Evolutionary conservation across 768 basidiomycete species (phyloP), one percentile per base, ranked within the genome.

Genomic region (Pholiota conissans): DNA sequence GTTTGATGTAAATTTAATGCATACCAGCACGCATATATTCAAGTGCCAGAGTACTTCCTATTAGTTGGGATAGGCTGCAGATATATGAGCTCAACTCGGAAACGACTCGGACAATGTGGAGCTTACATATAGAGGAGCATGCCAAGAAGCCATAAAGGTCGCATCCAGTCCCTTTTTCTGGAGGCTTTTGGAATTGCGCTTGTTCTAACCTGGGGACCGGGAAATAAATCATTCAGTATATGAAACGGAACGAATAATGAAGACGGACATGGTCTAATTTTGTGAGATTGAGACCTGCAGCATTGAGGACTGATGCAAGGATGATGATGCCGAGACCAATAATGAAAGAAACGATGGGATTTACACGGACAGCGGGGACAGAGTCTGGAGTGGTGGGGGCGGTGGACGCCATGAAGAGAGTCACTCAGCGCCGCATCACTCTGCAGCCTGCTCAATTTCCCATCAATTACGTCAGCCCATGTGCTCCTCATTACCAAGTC

Each of bases 41-140:
- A 30, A 95, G 79, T 0, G 93, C 93, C 18, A 94, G 80, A 0
- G 92, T 94, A 67, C 89, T 90, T 32, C 93, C 92, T 65, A 94
- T 86, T 67, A 95, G 76, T 70, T 95, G 93, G 2, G 91, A 93
- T 28, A 94, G 73, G 67, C 88, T 90, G 63, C 37, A 34, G 58
- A 51, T 26, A 53, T 54, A 57, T 27, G 51, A 54, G 30, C 65
- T 56, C 49, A 35, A n/a, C 53, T 13, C 26, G 18, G 34, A 14
- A 24, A 47, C 49, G 18, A 26, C 20, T 20, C 16, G 22, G 27
- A 60, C n/a, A n/a, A n/a, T n/a, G n/a, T n/a, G n/a, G 16, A 45
- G 74, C 86, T 61, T 60, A 91, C 91, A 97, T 93, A 73, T 98
- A 98, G n/a, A 95, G 81, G 14, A 89, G 67, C 87, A 97, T 97